Evolutionary conservation across 2,329 filamentous ascomycete species (phyloP).

Genomic region (Colletotrichum destructivum): DNA sequence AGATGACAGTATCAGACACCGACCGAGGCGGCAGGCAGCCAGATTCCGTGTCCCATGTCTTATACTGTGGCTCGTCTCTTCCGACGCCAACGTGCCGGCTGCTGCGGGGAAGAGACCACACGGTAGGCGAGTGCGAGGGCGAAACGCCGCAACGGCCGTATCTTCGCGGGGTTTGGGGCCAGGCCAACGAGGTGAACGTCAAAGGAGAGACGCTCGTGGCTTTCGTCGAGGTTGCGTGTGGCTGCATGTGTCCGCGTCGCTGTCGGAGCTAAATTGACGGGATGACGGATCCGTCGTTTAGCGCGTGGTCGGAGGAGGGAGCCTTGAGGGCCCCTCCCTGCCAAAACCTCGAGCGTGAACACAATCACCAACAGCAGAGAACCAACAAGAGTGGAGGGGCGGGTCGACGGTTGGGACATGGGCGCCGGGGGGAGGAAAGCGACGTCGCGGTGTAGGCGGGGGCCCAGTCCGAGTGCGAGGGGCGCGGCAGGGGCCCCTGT

Average conservation of each 20-base stretch:
- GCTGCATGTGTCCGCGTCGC: background rate
- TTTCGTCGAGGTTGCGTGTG: background rate
- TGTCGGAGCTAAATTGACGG: slow-evolving; percentile 30
- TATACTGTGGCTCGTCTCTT: background rate
- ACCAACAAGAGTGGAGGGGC: slow-evolving; percentile 32
- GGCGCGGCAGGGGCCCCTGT: background rate
- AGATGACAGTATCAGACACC: slow-evolving; percentile 2
- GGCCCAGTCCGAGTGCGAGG: background rate
- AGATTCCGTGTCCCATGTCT: background rate
- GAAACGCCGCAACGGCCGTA: slow-evolving; percentile 16
- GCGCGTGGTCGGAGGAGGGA: slow-evolving; percentile 11
- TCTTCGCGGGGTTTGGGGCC: slow-evolving; percentile 2
- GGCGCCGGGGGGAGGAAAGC: slow-evolving; percentile 6
- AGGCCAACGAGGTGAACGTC: background rate
- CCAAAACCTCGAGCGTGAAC: background rate
- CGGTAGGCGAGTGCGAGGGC: background rate
- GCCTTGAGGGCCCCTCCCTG: background rate
- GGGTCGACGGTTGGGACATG: slow-evolving; percentile 27
- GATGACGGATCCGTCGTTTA: slow-evolving; percentile 30
- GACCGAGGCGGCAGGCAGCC: slow-evolving; percentile 2
- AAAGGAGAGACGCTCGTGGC: slow-evolving; percentile 4
- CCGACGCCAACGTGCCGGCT: background rate
- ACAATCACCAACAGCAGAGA: slow-evolving; percentile 21
- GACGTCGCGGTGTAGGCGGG: slow-evolving; percentile 1
- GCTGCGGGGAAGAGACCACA: background rate